A percentile compares a stretch with the other conserved stretches of the same genome.
These are phyloP conservation scores for Torrubiellomyces zombiae DNA, from an alignment of 2,329 filamentous ascomycete genomes.

Conservation along the genomic window DNA sequence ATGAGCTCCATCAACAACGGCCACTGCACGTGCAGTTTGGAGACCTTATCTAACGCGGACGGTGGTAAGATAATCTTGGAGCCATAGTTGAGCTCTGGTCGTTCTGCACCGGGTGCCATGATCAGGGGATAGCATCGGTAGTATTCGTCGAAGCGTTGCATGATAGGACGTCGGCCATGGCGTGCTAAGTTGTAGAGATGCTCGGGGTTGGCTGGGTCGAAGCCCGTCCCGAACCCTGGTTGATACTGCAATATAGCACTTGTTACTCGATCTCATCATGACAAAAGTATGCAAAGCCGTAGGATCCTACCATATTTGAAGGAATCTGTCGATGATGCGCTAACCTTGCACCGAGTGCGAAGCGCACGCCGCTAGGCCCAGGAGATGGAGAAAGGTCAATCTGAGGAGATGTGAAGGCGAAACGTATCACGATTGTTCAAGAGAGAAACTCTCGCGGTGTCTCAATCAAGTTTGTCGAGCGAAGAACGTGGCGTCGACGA, in stretches of 20 bases:
- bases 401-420: too few species aligned
- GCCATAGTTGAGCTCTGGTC: conserved; percentile 82
- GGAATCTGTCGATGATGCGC: too few species aligned
- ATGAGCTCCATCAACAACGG: conserved; percentile 93
- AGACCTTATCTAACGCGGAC: conserved; percentile 91
- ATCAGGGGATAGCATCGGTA: conserved; percentile 92
- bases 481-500: too few species aligned
- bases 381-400: too few species aligned
- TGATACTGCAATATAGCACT: conserved; percentile 4
- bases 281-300: too few species aligned
- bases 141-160: conserved; percentile 90
- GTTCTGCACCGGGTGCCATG: conserved; percentile 83
- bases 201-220: conserved; percentile 30
- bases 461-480: too few species aligned
- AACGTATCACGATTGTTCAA: too few species aligned
- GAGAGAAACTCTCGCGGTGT: too few species aligned
- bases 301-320: too few species aligned
- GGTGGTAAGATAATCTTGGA: conserved; percentile 97
- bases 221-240: conserved; percentile 22
- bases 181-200: conserved; percentile 32
- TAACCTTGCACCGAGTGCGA: too few species aligned
- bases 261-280: too few species aligned
- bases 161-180: conserved; percentile 28
- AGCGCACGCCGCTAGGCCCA: too few species aligned
- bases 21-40: conserved; percentile 88